Base-by-base conservation (phyloP, 2,329 filamentous ascomycete species). In the Fusarium sp. region DNA sequence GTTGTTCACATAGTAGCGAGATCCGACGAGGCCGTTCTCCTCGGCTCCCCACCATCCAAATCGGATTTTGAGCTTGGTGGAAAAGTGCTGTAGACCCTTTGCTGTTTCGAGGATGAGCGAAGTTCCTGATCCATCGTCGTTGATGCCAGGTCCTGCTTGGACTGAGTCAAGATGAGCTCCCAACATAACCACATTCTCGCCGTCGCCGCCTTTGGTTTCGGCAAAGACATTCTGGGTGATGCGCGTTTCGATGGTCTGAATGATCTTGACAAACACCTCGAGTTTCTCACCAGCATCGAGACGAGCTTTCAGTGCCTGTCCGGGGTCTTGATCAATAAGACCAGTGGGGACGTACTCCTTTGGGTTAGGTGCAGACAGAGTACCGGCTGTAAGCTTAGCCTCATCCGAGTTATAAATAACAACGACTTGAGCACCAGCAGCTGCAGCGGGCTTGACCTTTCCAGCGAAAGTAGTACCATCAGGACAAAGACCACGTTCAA, bases 41-140 rank as follows among this genome's bases (percentile, higher is more conserved):
- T 86, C 85, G 0, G 84, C 85, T 0, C 81, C 83, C 84, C 85
- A 86, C 82, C 83, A 86, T 1, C 78, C 81, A 50, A 86, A 85
- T 7, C 84, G 79, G 5, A 85, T 79, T 71, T 82, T 82, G 72
- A 80, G 76, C 23, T 80, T 81, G n/a, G 78, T 79, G 9, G 75
- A 77, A 56, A 78, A 82, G 56, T 85, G 79, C 23, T 79, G 67
- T 23, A 84, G 80, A 21, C 77, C 82, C 10, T 81, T 81, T 60
- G 83, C 83, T 12, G 85, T 75, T 59, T 86, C 83, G 2, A 86
- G 77, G 30, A 85, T 77, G 0, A 83, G 80, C 0, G 83, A 79
- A 1, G 81, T 81, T 18, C 85, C 85, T 1, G 82, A 85, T 9
- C 85, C 85, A 58, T 86, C 84, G 50, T 86, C 85, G 54, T 86